Evolutionary conservation across 345 rosid species (phyloP).

Genomic region (Camelina sativa): DNA sequence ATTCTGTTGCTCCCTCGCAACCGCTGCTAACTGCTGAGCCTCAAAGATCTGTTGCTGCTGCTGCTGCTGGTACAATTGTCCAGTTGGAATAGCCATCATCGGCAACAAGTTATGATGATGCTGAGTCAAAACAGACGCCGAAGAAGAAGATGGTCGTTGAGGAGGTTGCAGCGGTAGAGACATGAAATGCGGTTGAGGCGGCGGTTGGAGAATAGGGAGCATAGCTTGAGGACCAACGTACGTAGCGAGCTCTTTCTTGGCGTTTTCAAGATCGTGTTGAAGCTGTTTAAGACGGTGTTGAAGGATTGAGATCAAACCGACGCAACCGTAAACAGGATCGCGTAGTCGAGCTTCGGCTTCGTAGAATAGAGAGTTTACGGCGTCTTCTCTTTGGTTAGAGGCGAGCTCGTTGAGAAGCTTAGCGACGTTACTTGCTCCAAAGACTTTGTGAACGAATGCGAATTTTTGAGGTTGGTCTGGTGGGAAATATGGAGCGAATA

Average conservation of each 20-base stretch:
- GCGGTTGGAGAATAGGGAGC: conserved; percentile 49
- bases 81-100: conserved; percentile 53
- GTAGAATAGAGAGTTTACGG: conserved; percentile 68
- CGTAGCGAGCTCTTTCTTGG: conserved; percentile 62
- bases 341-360: conserved; percentile 79
- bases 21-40: conserved; percentile 62
- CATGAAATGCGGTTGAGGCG: conserved; percentile 38
- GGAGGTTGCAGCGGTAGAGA: conserved; percentile 42
- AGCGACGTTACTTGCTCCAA: conserved; percentile 72
- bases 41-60: conserved; percentile 60
- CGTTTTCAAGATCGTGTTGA: conserved; percentile 53
- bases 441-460: conserved; percentile 58
- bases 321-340: conserved; percentile 90
- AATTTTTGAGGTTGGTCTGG: conserved; percentile 68
- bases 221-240: conserved; percentile 50
- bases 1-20: conserved; percentile 64
- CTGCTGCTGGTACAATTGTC: conserved; percentile 33
- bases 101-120: conserved; percentile 45
- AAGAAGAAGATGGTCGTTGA: conserved; percentile 45
- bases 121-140: conserved; percentile 38
- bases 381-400: conserved; percentile 62
- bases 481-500: conserved; percentile 73
- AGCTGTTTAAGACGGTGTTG: conserved; percentile 66
- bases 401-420: conserved; percentile 63
- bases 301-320: conserved; percentile 70